A percentile compares a stretch with the other conserved stretches of the same genome.
These are phyloP conservation scores for Coemansia sp. DNA, from an alignment of 192 early-diverging fungal species.

Conservation along the genomic window DNA sequence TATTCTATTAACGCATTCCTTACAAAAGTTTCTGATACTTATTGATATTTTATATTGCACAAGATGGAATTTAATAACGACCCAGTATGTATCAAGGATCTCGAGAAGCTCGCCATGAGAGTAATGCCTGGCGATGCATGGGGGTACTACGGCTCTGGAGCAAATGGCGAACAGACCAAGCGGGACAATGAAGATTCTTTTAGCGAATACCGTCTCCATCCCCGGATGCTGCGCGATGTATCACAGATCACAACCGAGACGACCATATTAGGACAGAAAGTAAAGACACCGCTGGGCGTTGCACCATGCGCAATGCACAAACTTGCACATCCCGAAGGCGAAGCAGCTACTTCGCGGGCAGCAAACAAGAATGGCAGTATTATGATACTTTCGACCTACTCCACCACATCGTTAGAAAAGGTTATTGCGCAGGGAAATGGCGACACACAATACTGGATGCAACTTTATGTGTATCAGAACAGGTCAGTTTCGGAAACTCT, in stretches of 20 bases:
- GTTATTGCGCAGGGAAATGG: slow-evolving; percentile 53
- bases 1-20: background rate
- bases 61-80: slow-evolving; percentile 17
- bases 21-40: background rate
- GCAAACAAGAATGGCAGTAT: slow-evolving; percentile 42
- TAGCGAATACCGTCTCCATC: slow-evolving; percentile 52
- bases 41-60: slow-evolving; percentile 3
- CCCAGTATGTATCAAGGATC: slow-evolving; percentile 53
- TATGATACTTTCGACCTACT: slow-evolving; percentile 65
- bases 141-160: slow-evolving; percentile 59
- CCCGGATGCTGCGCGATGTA: slow-evolving; percentile 75
- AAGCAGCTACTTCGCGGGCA: slow-evolving; percentile 64
- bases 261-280: slow-evolving; percentile 59
- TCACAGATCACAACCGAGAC: slow-evolving; percentile 63
- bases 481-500: slow-evolving; percentile 63
- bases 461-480: slow-evolving; percentile 82
- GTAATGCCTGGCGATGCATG: slow-evolving; percentile 46
- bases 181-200: slow-evolving; percentile 50
- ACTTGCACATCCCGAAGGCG: slow-evolving; percentile 67
- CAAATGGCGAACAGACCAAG: slow-evolving; percentile 57
- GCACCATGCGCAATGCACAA: slow-evolving; percentile 77
- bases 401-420: slow-evolving; percentile 65
- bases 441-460: slow-evolving; percentile 65
- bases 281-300: slow-evolving; percentile 69
- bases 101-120: slow-evolving; percentile 38